Evolutionary conservation across 805 yeast species (phyloP).

Genomic region (Cyberlindnera meyerae): DNA sequence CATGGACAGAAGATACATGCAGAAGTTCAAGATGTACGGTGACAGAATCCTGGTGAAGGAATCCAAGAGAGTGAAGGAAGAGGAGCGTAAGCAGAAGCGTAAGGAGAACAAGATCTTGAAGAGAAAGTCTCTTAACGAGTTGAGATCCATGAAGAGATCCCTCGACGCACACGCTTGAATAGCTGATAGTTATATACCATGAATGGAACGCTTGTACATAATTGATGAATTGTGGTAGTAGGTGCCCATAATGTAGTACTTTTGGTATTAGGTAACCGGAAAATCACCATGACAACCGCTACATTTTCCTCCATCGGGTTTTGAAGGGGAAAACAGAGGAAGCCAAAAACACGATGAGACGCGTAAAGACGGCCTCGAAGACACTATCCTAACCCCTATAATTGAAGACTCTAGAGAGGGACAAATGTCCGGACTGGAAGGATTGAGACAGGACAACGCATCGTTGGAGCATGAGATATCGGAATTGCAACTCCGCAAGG

Average conservation of each 20-base stretch:
- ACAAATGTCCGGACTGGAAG: conserved; percentile 27
- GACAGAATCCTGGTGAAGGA: conserved; percentile 60
- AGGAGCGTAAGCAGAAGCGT: conserved; percentile 42
- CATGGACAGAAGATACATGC: conserved; percentile 72
- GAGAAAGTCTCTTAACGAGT: conserved; percentile 23
- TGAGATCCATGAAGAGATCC: conserved; percentile 24
- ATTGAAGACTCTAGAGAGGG: not conserved
- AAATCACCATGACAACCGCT: not conserved
- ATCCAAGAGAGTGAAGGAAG: conserved; percentile 43
- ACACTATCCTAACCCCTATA: too few species aligned
- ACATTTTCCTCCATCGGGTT: too few species aligned
- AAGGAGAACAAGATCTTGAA: conserved; percentile 39
- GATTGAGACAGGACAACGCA: conserved; percentile 32
- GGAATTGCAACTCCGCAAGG: conserved; percentile 20
- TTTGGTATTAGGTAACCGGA: not conserved
- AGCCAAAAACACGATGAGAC: too few species aligned
- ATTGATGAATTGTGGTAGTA: not conserved
- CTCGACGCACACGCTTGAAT: conserved; percentile 11
- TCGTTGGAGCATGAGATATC: conserved; percentile 31
- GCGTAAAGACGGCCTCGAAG: too few species aligned
- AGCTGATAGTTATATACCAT: not conserved
- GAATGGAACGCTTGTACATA: not conserved
- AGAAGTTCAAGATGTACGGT: conserved; percentile 74
- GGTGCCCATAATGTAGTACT: not conserved
- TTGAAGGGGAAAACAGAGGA: too few species aligned